These are phyloP conservation scores for Thelonectria rubi DNA, from an alignment of 2,329 filamentous ascomycete species.

Conservation along the genomic window DNA sequence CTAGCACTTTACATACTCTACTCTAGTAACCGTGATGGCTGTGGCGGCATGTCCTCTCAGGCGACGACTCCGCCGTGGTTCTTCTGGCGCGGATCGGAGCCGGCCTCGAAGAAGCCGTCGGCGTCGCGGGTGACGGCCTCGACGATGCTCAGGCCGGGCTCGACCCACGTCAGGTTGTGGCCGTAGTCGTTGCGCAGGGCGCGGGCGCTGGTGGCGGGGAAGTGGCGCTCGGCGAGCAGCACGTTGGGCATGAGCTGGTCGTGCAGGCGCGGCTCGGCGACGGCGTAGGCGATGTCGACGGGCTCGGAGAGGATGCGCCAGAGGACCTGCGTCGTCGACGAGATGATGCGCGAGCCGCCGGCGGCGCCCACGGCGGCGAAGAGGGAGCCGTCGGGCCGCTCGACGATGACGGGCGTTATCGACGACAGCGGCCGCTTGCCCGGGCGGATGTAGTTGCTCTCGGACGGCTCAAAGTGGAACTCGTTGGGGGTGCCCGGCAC, in stretches of 20 bases:
- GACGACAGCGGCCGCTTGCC: slow-evolving; percentile 85
- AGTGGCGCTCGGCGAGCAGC: slow-evolving; percentile 73
- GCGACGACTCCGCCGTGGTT: slow-evolving; percentile 72
- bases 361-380: slow-evolving; percentile 78
- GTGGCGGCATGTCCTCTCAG: slow-evolving; percentile 35
- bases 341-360: slow-evolving; percentile 85
- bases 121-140: slow-evolving; percentile 65
- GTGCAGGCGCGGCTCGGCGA: slow-evolving; percentile 75
- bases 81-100: slow-evolving; percentile 76
- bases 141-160: slow-evolving; percentile 70
- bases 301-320: slow-evolving; percentile 68
- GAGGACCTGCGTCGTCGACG: slow-evolving; percentile 76
- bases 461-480: slow-evolving; percentile 84
- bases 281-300: slow-evolving; percentile 70
- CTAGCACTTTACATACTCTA: too few relatives aligned
- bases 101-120: slow-evolving; percentile 80
- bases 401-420: slow-evolving; percentile 80
- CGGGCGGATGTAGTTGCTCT: slow-evolving; percentile 82
- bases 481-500: slow-evolving; percentile 80
- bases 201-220: slow-evolving; percentile 69
- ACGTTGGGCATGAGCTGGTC: slow-evolving; percentile 82
- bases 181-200: slow-evolving; percentile 68
- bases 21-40: too few relatives aligned
- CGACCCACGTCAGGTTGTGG: slow-evolving; percentile 77
- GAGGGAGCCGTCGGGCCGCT: slow-evolving; percentile 68